Conservation (phyloP, 2,329 filamentous ascomycete genomes). For the Penicillium sp. region DNA sequence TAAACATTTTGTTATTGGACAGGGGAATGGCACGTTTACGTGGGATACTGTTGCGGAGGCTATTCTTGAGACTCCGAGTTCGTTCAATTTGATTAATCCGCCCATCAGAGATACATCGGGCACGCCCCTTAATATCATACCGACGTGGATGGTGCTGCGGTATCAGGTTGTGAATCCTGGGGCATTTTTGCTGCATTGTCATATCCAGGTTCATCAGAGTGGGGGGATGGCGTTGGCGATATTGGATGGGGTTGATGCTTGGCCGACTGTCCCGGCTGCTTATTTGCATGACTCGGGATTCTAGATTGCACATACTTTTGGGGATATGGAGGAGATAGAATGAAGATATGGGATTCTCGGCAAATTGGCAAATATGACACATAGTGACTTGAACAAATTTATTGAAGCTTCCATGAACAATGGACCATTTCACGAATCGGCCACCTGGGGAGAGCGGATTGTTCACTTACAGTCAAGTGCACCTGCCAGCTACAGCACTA, state of each 20-base stretch:
- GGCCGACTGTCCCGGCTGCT: constrained; percentile 27
- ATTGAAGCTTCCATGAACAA: not conserved
- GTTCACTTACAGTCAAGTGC: too few species aligned
- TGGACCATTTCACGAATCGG: not conserved
- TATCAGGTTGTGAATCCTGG: constrained; percentile 52
- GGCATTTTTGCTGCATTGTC: constrained; percentile 54
- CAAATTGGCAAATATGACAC: not conserved
- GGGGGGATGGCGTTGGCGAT: constrained; percentile 53
- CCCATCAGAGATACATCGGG: constrained; percentile 54
- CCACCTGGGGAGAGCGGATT: too few species aligned
- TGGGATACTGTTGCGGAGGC: constrained; percentile 58
- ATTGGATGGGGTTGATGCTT: constrained; percentile 51
- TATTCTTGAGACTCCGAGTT: constrained; percentile 45
- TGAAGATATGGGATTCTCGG: not conserved
- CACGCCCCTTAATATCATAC: constrained; percentile 34
- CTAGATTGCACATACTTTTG: not conserved
- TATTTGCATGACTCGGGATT: constrained; percentile 19
- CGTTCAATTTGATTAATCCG: constrained; percentile 61
- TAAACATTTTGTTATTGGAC: constrained; percentile 60
- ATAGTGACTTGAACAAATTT: not conserved
- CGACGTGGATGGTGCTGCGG: constrained; percentile 46
- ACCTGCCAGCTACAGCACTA: too few species aligned
- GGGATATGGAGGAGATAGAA: not conserved
- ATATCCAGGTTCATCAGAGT: constrained; percentile 51
- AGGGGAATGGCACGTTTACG: constrained; percentile 52